phyloP scores from a whole-genome alignment of 2,329 filamentous ascomycete species.

The Fusarium abutilonis region DNA sequence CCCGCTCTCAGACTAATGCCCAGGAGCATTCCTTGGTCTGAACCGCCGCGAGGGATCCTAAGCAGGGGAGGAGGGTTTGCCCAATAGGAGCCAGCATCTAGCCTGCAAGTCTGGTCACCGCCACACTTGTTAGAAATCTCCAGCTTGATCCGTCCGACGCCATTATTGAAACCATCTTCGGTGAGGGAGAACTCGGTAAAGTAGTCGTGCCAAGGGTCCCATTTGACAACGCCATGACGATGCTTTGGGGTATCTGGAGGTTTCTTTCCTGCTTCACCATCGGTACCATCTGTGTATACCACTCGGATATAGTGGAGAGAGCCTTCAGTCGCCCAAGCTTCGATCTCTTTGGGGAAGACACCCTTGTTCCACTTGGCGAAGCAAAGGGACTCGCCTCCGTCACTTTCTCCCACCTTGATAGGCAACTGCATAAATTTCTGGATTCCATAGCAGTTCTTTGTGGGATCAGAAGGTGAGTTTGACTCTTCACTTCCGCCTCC shows the following conservation, averaged over 20 bases:
- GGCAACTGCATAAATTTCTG: not conserved
- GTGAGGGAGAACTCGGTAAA: constrained; percentile 3
- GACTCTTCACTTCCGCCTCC: not conserved
- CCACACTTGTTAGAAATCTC: constrained; percentile 1
- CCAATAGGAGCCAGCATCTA: not conserved
- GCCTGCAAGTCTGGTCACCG: not conserved
- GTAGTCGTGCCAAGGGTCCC: constrained; percentile 2
- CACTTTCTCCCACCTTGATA: not conserved
- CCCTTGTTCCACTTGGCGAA: not conserved
- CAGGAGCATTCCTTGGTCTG: not conserved
- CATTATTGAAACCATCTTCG: not conserved
- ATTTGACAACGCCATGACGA: not conserved
- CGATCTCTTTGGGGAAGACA: constrained; percentile 6
- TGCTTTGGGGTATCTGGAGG: not conserved
- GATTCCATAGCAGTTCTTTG: not conserved
- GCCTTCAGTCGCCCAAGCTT: not conserved
- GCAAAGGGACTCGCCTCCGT: not conserved
- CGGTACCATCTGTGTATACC: not conserved
- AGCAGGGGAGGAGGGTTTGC: not conserved
- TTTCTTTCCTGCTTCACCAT: not conserved
- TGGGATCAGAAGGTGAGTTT: not conserved
- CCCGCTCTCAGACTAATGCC: not conserved
- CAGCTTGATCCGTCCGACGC: not conserved
- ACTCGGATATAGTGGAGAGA: constrained; percentile 6
- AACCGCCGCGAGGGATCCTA: not conserved